Evolutionary conservation across 345 rosid species (phyloP).

Genomic region (Populus davidiana): DNA sequence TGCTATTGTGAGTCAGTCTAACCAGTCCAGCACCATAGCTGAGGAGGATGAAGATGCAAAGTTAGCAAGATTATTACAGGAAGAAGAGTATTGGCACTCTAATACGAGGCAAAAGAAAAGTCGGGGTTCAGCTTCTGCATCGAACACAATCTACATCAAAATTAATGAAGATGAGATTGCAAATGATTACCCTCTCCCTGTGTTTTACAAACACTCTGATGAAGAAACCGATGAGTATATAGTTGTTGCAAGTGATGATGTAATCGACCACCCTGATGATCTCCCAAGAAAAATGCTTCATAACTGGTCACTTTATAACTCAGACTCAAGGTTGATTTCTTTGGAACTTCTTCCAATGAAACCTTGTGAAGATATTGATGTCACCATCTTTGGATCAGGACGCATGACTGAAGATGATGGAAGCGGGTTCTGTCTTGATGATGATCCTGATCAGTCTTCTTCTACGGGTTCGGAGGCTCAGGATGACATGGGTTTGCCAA

Average conservation of each 20-base stretch:
- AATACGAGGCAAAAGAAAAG: slow-evolving; percentile 45
- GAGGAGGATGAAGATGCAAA: slow-evolving; percentile 66
- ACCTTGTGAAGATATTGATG: slow-evolving; percentile 66
- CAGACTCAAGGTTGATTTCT: slow-evolving; percentile 62
- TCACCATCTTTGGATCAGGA: slow-evolving; percentile 75
- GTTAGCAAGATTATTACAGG: slow-evolving; percentile 61
- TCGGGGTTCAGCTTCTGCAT: slow-evolving; percentile 37
- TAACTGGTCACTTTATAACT: slow-evolving; percentile 83
- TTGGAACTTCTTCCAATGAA: slow-evolving; percentile 84
- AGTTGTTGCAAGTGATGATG: slow-evolving; percentile 41
- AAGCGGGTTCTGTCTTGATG: slow-evolving; percentile 50
- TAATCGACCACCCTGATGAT: slow-evolving; percentile 34
- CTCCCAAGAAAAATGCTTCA: slow-evolving; percentile 72
- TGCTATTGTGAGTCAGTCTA: slow-evolving; percentile 18
- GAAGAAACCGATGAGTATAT: slow-evolving; percentile 72
- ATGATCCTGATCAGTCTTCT: slow-evolving; percentile 42
- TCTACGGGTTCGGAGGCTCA: slow-evolving; percentile 31
- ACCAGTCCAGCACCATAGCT: slow-evolving; percentile 15
- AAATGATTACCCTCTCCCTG: slow-evolving; percentile 82
- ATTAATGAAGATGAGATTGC: slow-evolving; percentile 86
- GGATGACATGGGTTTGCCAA: slow-evolving; percentile 43
- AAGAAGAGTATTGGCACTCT: slow-evolving; percentile 67
- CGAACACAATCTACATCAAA: slow-evolving; percentile 56
- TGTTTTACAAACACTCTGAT: slow-evolving; percentile 47
- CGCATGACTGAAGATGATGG: slow-evolving; percentile 63